Evolutionary conservation across 163 green algal genomes (phyloP).

Genomic region (Chloromonas sp.): DNA sequence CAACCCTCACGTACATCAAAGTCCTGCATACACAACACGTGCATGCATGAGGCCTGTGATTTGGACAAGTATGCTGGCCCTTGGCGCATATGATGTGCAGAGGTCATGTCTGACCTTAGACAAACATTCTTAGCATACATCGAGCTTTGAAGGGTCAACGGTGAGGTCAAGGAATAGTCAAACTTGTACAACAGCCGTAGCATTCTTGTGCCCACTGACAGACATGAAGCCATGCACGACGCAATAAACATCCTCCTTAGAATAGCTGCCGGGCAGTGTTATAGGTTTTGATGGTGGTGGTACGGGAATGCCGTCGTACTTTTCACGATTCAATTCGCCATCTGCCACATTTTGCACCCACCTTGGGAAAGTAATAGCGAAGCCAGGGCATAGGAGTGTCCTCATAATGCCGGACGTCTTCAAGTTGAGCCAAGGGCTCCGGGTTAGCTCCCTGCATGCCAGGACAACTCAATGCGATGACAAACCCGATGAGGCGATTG

Average conservation of each 20-base stretch:
- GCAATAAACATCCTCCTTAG: not conserved
- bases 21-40: slow-evolving; percentile 14
- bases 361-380: slow-evolving; percentile 34
- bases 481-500: too few species aligned
- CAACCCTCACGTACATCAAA: slow-evolving; percentile 25
- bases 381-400: slow-evolving; percentile 6
- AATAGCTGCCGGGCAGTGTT: not conserved
- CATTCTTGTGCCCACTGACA: not conserved
- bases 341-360: not conserved
- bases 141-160: not conserved
- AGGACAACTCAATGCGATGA: too few species aligned
- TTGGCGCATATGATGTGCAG: not conserved
- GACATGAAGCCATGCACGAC: not conserved
- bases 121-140: not conserved
- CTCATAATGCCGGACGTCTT: not conserved
- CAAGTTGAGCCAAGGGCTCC: not conserved
- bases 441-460: not conserved
- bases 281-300: not conserved
- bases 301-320: not conserved
- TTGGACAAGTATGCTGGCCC: not conserved
- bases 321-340: too few species aligned
- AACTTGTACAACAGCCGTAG: not conserved
- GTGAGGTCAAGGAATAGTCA: not conserved
- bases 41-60: not conserved
- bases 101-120: too few species aligned